These are phyloP conservation scores for Leptoxyphium fumago DNA, from an alignment of 2,329 filamentous ascomycete species.

Conservation along the genomic window DNA sequence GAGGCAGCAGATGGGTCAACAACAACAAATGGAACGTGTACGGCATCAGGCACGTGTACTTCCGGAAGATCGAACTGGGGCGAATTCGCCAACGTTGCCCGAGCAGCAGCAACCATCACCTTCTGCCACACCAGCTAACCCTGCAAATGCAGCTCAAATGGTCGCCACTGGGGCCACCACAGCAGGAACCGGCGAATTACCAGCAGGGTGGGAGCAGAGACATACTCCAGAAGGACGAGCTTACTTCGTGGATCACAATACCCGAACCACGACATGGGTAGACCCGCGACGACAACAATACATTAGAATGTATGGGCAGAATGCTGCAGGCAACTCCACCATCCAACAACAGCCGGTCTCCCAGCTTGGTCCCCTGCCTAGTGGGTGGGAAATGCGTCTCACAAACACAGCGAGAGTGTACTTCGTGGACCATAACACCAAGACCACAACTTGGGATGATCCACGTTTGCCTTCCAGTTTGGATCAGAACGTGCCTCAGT, in stretches of 20 bases:
- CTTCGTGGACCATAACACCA: slow-evolving; percentile 98
- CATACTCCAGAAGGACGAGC: slow-evolving; percentile 87
- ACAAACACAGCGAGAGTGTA: slow-evolving; percentile 97
- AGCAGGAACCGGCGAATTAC: slow-evolving; percentile 85
- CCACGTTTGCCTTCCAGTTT: slow-evolving; percentile 86
- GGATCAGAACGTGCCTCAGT: slow-evolving; percentile 96
- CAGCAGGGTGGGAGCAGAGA: slow-evolving; percentile 89
- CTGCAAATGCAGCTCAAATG: slow-evolving; percentile 56
- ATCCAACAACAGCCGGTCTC: slow-evolving; percentile 97
- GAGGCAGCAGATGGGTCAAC: slow-evolving; percentile 69
- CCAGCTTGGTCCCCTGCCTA: slow-evolving; percentile 84
- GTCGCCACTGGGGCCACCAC: slow-evolving; percentile 92
- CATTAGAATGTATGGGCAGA: slow-evolving; percentile 94
- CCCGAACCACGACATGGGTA: slow-evolving; percentile 94
- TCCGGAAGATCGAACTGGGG: slow-evolving; percentile 85
- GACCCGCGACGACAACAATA: slow-evolving; percentile 95
- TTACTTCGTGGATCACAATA: slow-evolving; percentile 98
- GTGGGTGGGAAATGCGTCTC: slow-evolving; percentile 98
- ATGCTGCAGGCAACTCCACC: slow-evolving; percentile 57
- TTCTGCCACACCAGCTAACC: slow-evolving; percentile 21
- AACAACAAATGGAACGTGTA: slow-evolving; percentile 82
- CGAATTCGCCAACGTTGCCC: slow-evolving; percentile 70
- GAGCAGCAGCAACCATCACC: slow-evolving; percentile 19
- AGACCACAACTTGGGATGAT: slow-evolving; percentile 98
- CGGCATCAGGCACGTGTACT: slow-evolving; percentile 91